Evolutionary conservation across 2,329 filamentous ascomycete species (phyloP).

Genomic region (Pseudogymnoascus sp.): DNA sequence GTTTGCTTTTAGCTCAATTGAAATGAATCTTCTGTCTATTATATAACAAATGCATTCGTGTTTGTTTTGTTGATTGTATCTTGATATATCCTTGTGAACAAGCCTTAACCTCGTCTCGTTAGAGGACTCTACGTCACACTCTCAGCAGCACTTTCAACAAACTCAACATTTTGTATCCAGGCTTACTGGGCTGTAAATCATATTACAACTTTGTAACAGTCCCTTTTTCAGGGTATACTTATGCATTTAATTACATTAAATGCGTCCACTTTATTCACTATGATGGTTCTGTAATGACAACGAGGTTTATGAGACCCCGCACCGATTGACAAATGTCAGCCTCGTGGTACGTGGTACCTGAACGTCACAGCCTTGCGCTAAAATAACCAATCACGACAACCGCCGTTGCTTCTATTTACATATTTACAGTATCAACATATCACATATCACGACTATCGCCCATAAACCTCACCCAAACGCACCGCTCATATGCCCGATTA

Average conservation of each 20-base stretch:
- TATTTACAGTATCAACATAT: slow-evolving; percentile 5
- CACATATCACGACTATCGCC: neutral
- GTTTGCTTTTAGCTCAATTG: slow-evolving; percentile 6
- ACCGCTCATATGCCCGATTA: neutral
- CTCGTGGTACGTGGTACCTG: slow-evolving; percentile 6
- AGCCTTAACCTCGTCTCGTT: neutral
- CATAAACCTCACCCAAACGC: neutral
- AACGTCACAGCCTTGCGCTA: neutral
- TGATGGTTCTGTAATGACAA: neutral
- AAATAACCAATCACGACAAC: slow-evolving; percentile 1
- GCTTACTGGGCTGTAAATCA: neutral
- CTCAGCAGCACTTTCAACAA: neutral
- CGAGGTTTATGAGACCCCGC: neutral
- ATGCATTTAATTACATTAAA: neutral
- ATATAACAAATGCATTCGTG: neutral
- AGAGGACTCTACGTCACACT: neutral
- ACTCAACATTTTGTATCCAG: neutral
- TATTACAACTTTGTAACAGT: neutral
- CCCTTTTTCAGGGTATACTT: neutral
- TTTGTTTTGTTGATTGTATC: neutral
- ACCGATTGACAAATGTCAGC: neutral
- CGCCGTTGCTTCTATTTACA: slow-evolving; percentile 2
- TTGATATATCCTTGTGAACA: neutral
- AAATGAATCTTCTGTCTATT: neutral
- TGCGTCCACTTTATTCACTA: neutral